Evolutionary conservation across 352 stramenopile species (phyloP).

Genomic region (Pythium pyrilobum): DNA sequence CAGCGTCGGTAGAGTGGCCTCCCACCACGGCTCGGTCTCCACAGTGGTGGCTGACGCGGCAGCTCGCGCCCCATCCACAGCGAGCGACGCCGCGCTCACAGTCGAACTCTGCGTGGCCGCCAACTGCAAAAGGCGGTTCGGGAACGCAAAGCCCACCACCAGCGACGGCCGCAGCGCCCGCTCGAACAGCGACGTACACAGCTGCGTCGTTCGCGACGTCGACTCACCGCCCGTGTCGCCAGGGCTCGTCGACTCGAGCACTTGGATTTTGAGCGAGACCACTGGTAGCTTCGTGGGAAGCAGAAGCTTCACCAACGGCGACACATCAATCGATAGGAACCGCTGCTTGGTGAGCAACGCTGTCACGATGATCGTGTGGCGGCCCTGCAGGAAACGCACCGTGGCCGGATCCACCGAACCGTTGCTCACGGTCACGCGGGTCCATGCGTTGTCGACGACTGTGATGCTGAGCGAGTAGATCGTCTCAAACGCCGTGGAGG

Average conservation of each 20-base stretch:
- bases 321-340: slow-evolving; percentile 48
- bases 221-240: slow-evolving; percentile 17
- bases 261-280: slow-evolving; percentile 45
- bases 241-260: slow-evolving; percentile 25
- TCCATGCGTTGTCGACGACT: slow-evolving; percentile 48
- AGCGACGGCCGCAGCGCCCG: slow-evolving; percentile 41
- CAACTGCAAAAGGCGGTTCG: slow-evolving; percentile 29
- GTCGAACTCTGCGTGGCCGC: slow-evolving; percentile 38
- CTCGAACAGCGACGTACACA: slow-evolving; percentile 66
- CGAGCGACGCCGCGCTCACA: slow-evolving; percentile 10
- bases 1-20: slow-evolving; percentile 34
- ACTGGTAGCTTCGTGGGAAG: slow-evolving; percentile 34
- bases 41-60: slow-evolving; percentile 15
- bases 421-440: slow-evolving; percentile 20
- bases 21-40: slow-evolving; percentile 52
- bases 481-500: slow-evolving; percentile 31
- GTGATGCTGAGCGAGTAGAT: slow-evolving; percentile 41
- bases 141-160: slow-evolving; percentile 35
- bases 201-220: slow-evolving; percentile 24
- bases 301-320: slow-evolving; percentile 30
- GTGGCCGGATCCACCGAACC: not conserved
- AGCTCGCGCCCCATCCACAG: slow-evolving; percentile 4
- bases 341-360: slow-evolving; percentile 44
- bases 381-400: slow-evolving; percentile 14
- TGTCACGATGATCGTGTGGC: slow-evolving; percentile 27